Conservation (phyloP, 768 basidiomycete genomes). For the Lactarius sp. region DNA sequence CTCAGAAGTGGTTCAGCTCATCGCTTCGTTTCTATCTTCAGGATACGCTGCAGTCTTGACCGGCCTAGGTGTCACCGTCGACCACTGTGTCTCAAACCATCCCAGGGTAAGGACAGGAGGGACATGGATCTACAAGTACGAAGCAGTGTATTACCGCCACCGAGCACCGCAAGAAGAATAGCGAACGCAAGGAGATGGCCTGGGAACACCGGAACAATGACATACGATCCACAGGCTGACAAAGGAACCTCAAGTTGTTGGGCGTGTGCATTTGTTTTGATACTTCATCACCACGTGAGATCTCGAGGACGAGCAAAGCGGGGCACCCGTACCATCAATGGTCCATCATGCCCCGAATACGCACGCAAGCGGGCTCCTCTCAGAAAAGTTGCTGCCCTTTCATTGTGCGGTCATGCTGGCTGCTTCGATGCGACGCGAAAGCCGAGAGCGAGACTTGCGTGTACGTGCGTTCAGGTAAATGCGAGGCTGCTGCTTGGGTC, state of each 20-base stretch:
- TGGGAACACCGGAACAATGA: constrained; percentile 87
- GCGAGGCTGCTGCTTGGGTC: constrained; percentile 72
- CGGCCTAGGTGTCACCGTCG: too few species aligned
- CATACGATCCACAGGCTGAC: constrained; percentile 79
- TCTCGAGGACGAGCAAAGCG: constrained; percentile 68
- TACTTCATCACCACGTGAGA: constrained; percentile 92
- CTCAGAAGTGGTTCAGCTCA: too few species aligned
- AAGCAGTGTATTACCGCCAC: too few species aligned
- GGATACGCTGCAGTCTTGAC: too few species aligned
- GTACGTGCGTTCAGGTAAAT: constrained; percentile 60
- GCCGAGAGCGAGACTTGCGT: constrained; percentile 83
- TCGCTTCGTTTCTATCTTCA: too few species aligned
- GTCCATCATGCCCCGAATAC: constrained; percentile 64
- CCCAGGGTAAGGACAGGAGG: too few species aligned
- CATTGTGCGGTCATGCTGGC: constrained; percentile 89
- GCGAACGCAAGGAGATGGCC: constrained; percentile 56
- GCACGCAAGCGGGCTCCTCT: constrained; percentile 50
- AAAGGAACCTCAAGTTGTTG: constrained; percentile 70
- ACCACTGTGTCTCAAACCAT: too few species aligned
- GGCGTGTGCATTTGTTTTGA: constrained; percentile 87
- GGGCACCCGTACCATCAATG: constrained; percentile 51
- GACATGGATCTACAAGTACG: too few species aligned
- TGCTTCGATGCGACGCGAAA: constrained; percentile 65
- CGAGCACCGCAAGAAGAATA: constrained; percentile 36
- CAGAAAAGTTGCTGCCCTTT: constrained; percentile 74